Base-by-base conservation (phyloP, 2,329 filamentous ascomycete species). In the Aspergillus terreus region DNA sequence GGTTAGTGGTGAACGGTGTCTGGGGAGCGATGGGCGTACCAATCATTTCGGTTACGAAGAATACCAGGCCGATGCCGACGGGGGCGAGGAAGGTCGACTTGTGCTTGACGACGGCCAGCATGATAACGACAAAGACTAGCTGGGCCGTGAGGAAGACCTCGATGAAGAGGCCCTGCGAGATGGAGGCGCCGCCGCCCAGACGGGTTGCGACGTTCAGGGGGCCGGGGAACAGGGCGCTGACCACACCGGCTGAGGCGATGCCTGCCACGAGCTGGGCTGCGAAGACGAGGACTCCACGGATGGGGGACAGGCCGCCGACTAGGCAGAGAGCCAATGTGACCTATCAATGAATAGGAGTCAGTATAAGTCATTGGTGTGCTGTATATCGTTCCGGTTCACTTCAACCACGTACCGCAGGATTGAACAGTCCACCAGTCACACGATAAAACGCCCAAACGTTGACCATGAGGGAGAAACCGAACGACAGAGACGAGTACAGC, bases 81-180 rank as follows among this genome's bases (percentile, higher is more conserved):
- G 87, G 87, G 0, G 87, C 87, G 1, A 90, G 71, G 63, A 79
- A 88, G 0, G 87, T 90, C 2, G 82, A 82, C 42, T 84, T 83
- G 67, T 90, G 86, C 71, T 90, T 90, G 65, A 89, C 85, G 4
- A 83, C 82, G 0, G 85, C 86, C 42, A 89, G 76, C 80, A 89
- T 86, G 66, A 84, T 81, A 27, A 87, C 81, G 2, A 83, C 80
- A 48, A 87, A 74, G 6, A 86, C 78, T 9, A 88, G 74, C 63
- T 85, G 77, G 0, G 82, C 73, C 0, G 84, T 87, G 35, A 86
- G 73, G 60, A 87, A 84, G 72, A 84, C 79, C 67, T 87, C 85
- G 44, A 87, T 78, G 62, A 87, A 86, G 38, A 87, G 71, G 6
- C 84, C 85, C 53, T 82, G 83, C 0, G 73, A 73, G 9, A 77